Percentiles rank a stretch among this genome's conserved stretches.
Evolutionary conservation across 2,329 filamentous ascomycete species (phyloP).

Genomic region (Amesomyces nigricolor): DNA sequence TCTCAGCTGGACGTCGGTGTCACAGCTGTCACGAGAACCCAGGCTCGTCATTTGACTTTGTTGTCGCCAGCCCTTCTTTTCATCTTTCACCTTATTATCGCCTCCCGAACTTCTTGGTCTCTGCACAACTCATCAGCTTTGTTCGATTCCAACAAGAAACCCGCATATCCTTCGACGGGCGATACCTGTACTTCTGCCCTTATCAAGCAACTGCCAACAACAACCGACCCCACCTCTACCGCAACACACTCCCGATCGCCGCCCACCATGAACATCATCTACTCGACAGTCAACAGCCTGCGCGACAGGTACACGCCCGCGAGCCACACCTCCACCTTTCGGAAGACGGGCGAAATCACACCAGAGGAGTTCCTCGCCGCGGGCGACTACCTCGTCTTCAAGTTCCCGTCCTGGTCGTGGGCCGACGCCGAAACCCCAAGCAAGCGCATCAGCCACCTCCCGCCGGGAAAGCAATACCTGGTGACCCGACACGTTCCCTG

Average conservation of each 20-base stretch:
- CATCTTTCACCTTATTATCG: neutral
- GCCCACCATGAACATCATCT: conserved; percentile 74
- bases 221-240: neutral
- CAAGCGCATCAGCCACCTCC: conserved; percentile 75
- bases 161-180: neutral
- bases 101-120: neutral
- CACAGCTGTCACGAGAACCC: conserved; percentile 7
- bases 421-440: conserved; percentile 76
- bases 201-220: neutral
- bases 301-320: conserved; percentile 89
- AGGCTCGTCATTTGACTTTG: conserved; percentile 9
- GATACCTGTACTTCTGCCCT: neutral
- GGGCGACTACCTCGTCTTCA: conserved; percentile 96
- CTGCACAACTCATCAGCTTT: neutral
- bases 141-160: neutral
- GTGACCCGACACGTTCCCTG: conserved; percentile 94
- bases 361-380: conserved; percentile 94
- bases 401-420: conserved; percentile 99
- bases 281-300: conserved; percentile 86
- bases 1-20: neutral
- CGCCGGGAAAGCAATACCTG: conserved; percentile 87
- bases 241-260: neutral
- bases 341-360: conserved; percentile 88
- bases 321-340: conserved; percentile 86
- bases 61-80: neutral